Base-by-base conservation (phyloP, 2,329 filamentous ascomycete species). In the Thielaviopsis musarum region DNA sequence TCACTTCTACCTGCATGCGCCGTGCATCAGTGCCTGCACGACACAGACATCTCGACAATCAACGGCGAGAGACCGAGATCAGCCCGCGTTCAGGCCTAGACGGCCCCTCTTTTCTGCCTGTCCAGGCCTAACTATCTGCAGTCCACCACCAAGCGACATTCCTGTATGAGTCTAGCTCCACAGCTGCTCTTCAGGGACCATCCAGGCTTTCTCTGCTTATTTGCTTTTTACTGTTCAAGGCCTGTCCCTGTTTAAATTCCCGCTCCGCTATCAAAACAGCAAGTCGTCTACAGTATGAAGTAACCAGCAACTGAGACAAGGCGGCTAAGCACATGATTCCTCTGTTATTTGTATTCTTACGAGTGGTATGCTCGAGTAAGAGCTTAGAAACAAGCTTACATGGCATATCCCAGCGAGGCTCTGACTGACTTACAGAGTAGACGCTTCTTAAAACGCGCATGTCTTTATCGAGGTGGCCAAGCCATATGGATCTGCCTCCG, bases 41-140 rank as follows among this genome's bases (percentile, higher is more conserved):
- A 21, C 45, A 49, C 45, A 49, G 45, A 49, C 45, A 21, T 49
- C 45, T 49, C 45, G 45, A 49, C 45, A 49, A 49, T 49, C 45
- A 49, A 49, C 45, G 45, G 19, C 45, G 45, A 49, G 45, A 49
- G 45, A 21, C 45, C 45, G 45, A 49, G n/a, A 49, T 49, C 45
- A 49, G 45, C 45, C 45, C 45, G 45, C n/a, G 45, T 49, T 49
- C 45, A 49, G 45, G 9, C 45, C 3, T 10, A 21, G 45, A 10
- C 45, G 45, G 45, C 45, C n/a, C 45, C 45, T 49, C 45, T 49
- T 49, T 54, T 28, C 38, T 60, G 19, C n/a, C 59, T 56, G 54
- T 54, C 59, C 59, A 60, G 54, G 45, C 45, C 38, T 19, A 53
- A 34, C 51, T 54, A 51, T 49, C 48, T 52, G 57, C 53, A 51